Conservation (phyloP, 805 yeast genomes). For the Candida michaelii region DNA sequence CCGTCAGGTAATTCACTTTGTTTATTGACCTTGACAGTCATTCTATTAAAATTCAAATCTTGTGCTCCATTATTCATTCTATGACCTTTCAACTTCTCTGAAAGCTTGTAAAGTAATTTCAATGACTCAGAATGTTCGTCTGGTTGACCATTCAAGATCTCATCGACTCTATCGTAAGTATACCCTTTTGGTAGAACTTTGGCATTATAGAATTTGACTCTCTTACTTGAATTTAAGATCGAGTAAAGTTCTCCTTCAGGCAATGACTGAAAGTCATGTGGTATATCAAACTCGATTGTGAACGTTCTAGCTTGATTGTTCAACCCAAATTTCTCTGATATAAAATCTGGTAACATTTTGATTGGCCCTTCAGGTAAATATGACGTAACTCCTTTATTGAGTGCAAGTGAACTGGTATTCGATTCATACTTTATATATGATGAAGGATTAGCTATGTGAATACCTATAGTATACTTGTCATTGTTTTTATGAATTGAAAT, state of each 20-base stretch:
- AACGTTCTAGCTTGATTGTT: conserved; percentile 50
- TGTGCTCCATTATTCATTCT: conserved; percentile 18
- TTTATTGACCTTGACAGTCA: conserved; percentile 1
- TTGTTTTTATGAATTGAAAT: conserved; percentile 52
- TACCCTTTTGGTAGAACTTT: conserved; percentile 36
- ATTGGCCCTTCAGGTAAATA: conserved; percentile 67
- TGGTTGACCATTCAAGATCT: conserved; percentile 18
- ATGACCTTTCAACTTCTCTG: conserved; percentile 24
- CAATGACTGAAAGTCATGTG: conserved; percentile 3
- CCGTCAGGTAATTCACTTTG: background rate
- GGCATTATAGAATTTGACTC: conserved; percentile 25
- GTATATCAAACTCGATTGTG: conserved; percentile 33
- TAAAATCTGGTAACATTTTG: conserved; percentile 67
- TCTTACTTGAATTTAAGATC: conserved; percentile 18
- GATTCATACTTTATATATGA: conserved; percentile 52
- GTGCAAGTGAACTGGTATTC: conserved; percentile 54
- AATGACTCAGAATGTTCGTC: conserved; percentile 27
- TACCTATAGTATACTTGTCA: conserved; percentile 45
- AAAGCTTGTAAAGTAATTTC: conserved; percentile 25
- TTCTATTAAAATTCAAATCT: conserved; percentile 8
- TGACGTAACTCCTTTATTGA: conserved; percentile 59
- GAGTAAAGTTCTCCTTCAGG: conserved; percentile 14
- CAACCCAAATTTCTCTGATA: conserved; percentile 53
- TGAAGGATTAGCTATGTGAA: conserved; percentile 88
- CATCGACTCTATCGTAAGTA: conserved; percentile 61